Evolutionary conservation across 2,329 filamentous ascomycete genomes (phyloP), one percentile per base, ranked within the genome.

Genomic region (Colletotrichum sp.): DNA sequence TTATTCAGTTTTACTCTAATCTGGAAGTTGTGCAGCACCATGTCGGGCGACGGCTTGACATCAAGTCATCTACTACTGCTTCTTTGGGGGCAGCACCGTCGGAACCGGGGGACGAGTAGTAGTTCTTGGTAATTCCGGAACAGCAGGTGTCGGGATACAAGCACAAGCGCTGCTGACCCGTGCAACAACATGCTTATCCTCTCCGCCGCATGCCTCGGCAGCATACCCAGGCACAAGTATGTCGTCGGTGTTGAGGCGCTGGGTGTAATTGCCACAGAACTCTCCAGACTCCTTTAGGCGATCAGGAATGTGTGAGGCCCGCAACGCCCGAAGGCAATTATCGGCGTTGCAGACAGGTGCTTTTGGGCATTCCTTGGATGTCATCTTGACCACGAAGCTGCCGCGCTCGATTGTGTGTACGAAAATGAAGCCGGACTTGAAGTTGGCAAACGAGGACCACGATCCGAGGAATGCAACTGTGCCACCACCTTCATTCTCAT

Each of bases 371-470:
- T 74, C 74, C 68, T 74, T 77, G 73, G 71, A 73, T 14, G 78
- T 79, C 75, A 78, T 74, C 77, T 76, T 79, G 32, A 79, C 78
- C 21, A 79, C 73, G 55, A 78, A 79, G 52, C 71, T 76, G 64
- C 78, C 78, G 65, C 78, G 78, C 75, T 79, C 78, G 18, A 77
- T 79, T 34, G 78, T 79, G 75, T 79, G 76, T 43, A 79, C 75
- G 24, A 79, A 78, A 70, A 77, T 74, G 72, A 75, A 79, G 69
- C 77, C 78, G 14, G 78, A 79, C 69, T 68, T 68, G 78, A 79
- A 79, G 59, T 75, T 72, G 59, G 77, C 78, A 71, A 78, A 79
- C 6, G 78, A 78, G 7, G 77, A 77, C 78, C 78, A 79, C 0
- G 77, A 77, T 4, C 78, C 78, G 7, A 76, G 48, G 67, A 78